Percentiles rank a stretch among this genome's conserved stretches.
These are phyloP conservation scores for Solanum virginianum DNA, from an alignment of 257 asterid species.

Conservation along the genomic window DNA sequence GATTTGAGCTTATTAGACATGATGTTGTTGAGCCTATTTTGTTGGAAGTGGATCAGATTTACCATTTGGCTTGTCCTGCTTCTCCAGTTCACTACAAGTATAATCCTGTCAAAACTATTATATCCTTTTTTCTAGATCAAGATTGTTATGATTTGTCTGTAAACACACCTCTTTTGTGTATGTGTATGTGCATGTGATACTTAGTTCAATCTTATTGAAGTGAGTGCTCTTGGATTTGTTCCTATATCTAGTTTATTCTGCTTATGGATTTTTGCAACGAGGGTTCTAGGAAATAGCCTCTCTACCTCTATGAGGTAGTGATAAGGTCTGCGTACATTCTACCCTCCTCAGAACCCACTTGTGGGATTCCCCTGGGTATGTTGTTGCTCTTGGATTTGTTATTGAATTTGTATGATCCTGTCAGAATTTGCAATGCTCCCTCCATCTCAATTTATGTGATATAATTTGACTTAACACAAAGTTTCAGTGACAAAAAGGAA, in stretches of 20 bases:
- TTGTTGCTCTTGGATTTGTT: background rate
- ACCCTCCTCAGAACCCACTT: too few relatives aligned
- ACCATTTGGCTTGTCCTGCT: constrained; percentile 2
- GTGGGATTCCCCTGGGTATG: too few relatives aligned
- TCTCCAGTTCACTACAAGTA: constrained; percentile 8
- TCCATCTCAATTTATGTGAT: too few relatives aligned
- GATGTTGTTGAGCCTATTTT: constrained; percentile 10
- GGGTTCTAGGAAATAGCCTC: too few relatives aligned
- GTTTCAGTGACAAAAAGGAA: too few relatives aligned
- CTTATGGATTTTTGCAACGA: too few relatives aligned
- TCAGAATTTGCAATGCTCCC: background rate
- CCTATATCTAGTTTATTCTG: too few relatives aligned
- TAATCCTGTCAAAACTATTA: constrained; percentile 9
- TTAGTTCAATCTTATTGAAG: background rate
- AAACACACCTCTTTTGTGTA: background rate
- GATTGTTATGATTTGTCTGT: background rate
- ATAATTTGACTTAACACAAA: too few relatives aligned
- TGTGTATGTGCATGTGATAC: background rate
- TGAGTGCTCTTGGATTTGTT: background rate
- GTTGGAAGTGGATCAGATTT: background rate
- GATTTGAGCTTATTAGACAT: constrained; percentile 8
- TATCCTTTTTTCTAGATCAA: background rate
- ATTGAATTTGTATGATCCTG: background rate
- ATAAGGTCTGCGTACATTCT: too few relatives aligned
- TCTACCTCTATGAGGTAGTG: too few relatives aligned